phyloP scores from a whole-genome alignment of 177 flowering plant genomes.

The Vitis hybrid region DNA sequence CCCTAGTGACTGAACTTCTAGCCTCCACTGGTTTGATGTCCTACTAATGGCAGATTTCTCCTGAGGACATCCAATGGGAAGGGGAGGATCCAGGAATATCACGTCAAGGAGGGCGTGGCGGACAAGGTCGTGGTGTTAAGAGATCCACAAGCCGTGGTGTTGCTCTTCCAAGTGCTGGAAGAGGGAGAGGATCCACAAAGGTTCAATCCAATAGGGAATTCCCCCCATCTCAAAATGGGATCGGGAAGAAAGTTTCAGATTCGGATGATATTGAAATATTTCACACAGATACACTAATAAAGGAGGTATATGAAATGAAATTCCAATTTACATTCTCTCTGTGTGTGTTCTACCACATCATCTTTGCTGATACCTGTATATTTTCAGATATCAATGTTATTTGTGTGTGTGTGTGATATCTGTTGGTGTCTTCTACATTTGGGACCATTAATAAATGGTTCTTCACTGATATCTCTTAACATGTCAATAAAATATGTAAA shows the following conservation, averaged over 20 bases:
- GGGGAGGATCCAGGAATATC: constrained; percentile 45
- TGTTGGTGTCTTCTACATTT: too few relatives aligned
- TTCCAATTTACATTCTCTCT: neutral
- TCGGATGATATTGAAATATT: constrained; percentile 57
- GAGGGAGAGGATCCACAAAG: constrained; percentile 26
- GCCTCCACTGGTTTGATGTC: neutral
- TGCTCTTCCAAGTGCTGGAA: constrained; percentile 25
- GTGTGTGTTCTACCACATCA: neutral
- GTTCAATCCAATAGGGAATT: constrained; percentile 26
- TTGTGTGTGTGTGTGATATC: too few relatives aligned
- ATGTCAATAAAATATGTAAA: neutral
- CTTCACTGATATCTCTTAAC: neutral
- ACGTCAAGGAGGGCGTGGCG: constrained; percentile 27
- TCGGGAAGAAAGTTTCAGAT: constrained; percentile 26
- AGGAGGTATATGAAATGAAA: constrained; percentile 40
- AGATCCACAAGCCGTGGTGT: constrained; percentile 27
- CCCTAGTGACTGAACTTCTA: neutral
- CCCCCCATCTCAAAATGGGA: constrained; percentile 36
- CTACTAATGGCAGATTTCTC: constrained; percentile 30
- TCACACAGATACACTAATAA: constrained; percentile 56
- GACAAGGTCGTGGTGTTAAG: constrained; percentile 29
- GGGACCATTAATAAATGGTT: too few relatives aligned
- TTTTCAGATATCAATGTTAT: too few relatives aligned
- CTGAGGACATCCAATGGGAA: constrained; percentile 58
- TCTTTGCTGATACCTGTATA: too few relatives aligned